A percentile compares a stretch with the other conserved stretches of the same genome.
Evolutionary conservation across 2,329 filamentous ascomycete genomes (phyloP).

Genomic region (Septoria linicola): DNA sequence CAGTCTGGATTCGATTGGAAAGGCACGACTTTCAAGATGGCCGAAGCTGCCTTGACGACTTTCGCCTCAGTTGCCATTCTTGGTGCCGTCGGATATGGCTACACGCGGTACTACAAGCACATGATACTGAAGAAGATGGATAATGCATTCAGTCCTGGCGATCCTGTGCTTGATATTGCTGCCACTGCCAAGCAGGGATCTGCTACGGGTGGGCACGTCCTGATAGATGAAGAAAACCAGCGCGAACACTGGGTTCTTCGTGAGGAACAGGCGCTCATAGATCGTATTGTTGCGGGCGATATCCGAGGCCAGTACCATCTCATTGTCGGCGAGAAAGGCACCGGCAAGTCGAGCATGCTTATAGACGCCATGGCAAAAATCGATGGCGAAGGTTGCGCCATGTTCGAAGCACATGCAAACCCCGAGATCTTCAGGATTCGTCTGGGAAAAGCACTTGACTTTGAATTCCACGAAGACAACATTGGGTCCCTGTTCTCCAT

Average conservation of each 20-base stretch:
- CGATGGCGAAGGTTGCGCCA: constrained; percentile 82
- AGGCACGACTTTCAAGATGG: constrained; percentile 51
- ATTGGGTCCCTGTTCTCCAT: constrained; percentile 96
- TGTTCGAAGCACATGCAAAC: constrained; percentile 96
- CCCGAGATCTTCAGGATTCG: constrained; percentile 74
- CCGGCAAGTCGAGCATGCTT: constrained; percentile 95
- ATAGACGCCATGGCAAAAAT: constrained; percentile 93
- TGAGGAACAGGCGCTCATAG: constrained; percentile 76
- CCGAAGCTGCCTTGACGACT: constrained; percentile 52
- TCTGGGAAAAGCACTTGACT: constrained; percentile 90
- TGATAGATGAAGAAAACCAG: constrained; percentile 44
- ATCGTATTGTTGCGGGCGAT: constrained; percentile 75
- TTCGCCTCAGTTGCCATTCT: constrained; percentile 52
- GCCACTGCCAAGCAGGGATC: constrained; percentile 45
- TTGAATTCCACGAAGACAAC: constrained; percentile 96
- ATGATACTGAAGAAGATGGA: constrained; percentile 90
- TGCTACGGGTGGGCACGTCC: constrained; percentile 26
- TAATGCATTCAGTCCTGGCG: constrained; percentile 85
- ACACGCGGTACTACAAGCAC: constrained; percentile 66
- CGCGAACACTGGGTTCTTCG: constrained; percentile 79
- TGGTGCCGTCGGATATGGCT: constrained; percentile 66
- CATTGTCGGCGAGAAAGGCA: constrained; percentile 91
- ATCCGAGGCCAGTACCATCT: constrained; percentile 83
- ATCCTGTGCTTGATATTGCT: constrained; percentile 65
- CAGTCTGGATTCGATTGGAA: constrained; percentile 29